Evolutionary conservation across 2,329 filamentous ascomycete species (phyloP), one percentile per base, ranked within the genome.

Genomic region (Pseudogymnoascus sp.): DNA sequence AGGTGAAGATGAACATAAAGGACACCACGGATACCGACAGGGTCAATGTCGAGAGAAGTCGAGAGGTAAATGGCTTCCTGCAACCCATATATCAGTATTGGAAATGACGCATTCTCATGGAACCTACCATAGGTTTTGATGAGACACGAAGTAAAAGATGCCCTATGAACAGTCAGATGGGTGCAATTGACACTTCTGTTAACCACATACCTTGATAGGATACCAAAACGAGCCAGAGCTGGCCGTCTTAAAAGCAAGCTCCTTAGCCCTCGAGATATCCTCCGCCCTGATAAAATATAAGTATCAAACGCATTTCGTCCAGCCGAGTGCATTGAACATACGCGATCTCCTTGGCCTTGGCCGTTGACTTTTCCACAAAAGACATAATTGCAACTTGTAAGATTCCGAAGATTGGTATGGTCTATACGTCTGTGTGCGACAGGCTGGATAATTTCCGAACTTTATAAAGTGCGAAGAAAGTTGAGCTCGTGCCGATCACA

Each of bases 1-100:
- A 97, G 58, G 92, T 89, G 72, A 97, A 86, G 68, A 88, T 78
- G 75, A 97, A 97, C 90, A 97, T 95, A 73, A 83, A 79, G 9
- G 80, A 79, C 1, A 92, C 87, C 52, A 97, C 86, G 48, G 84
- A 82, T 8, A 87, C 74, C 12, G 89, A 91, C 1, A 96, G 81
- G 1, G 82, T 80, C 59, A 95, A 67, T 29, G 87, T 91, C 2
- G 83, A 82, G 1, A 78, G 72, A 48, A 87, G 72, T 63, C 79
- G 79, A 5, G 79, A 81, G 37, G 80, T 66, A 45, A 87, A 80
- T 1, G 84, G 84, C 68, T 79, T 55, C 48, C 48, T 55, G n/a
- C 12, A 18, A 18, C 18, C 18, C 13, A 33, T 55, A 27, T 29
- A 33, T 55, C n/a, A 55, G 48, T 21, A 55, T 29, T 55, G n/a